Evolutionary conservation across 495 filamentous ascomycete species (phyloP).

Genomic region (Tuber umbilicatum): DNA sequence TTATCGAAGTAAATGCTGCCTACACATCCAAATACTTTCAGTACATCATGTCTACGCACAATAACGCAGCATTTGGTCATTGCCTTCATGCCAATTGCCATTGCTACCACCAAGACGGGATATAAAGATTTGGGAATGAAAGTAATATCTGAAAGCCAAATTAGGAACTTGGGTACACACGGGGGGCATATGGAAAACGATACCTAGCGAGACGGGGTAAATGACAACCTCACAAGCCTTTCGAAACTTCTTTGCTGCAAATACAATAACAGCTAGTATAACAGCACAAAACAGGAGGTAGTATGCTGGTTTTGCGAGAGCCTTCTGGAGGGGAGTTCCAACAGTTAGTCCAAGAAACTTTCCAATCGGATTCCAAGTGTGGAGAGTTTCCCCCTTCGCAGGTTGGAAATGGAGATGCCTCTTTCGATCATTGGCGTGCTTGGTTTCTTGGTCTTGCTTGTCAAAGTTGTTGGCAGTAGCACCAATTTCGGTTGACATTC

Average conservation of each 20-base stretch:
- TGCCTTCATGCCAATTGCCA: conserved; percentile 67
- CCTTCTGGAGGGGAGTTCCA: conserved; percentile 75
- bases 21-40: conserved; percentile 79
- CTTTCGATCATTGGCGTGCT: conserved; percentile 57
- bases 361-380: conserved; percentile 58
- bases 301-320: conserved; percentile 69
- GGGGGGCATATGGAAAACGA: conserved; percentile 5
- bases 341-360: conserved; percentile 70
- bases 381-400: conserved; percentile 52
- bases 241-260: conserved; percentile 66
- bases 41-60: conserved; percentile 68
- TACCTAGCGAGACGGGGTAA: conserved; percentile 73
- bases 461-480: conserved; percentile 66
- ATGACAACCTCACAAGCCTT: conserved; percentile 68
- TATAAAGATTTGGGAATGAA: conserved; percentile 67
- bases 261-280: conserved; percentile 70
- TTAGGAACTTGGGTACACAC: conserved; percentile 9
- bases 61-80: conserved; percentile 74
- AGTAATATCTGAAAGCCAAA: conserved; percentile 52
- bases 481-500: conserved; percentile 79
- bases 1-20: conserved; percentile 89
- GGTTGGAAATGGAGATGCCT: conserved; percentile 56
- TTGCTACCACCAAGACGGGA: conserved; percentile 64
- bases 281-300: conserved; percentile 68
- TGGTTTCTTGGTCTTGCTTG: conserved; percentile 55